These are phyloP conservation scores for Lactarius pseudohatsudake DNA, from an alignment of 768 basidiomycete species.

Conservation along the genomic window DNA sequence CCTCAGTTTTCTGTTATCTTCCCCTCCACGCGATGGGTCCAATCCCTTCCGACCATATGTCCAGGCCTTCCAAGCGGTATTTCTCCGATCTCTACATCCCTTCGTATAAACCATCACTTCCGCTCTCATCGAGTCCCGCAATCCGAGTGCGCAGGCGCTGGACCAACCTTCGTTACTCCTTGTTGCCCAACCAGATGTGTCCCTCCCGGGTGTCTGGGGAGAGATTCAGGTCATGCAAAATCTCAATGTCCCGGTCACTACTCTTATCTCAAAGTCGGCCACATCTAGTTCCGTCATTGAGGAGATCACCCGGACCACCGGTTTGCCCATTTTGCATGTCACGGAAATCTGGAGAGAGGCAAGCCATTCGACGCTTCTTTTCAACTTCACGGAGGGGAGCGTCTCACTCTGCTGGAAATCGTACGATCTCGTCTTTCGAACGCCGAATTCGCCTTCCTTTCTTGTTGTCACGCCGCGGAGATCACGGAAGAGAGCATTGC, in stretches of 20 bases:
- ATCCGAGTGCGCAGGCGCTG: neutral
- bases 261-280: neutral
- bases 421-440: neutral
- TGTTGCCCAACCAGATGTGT: neutral
- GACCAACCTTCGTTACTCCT: conserved; percentile 5
- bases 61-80: neutral
- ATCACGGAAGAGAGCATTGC: conserved; percentile 1
- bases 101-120: conserved; percentile 8
- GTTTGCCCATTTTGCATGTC: neutral
- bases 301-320: neutral
- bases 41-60: neutral
- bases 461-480: conserved; percentile 15
- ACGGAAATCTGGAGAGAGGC: neutral
- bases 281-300: neutral
- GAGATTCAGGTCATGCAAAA: neutral
- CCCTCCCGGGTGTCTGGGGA: neutral
- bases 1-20: no score
- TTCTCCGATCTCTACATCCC: conserved; percentile 11
- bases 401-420: neutral
- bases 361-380: neutral
- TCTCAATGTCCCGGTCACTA: neutral
- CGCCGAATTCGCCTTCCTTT: conserved; percentile 18
- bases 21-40: conserved; percentile 2
- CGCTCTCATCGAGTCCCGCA: conserved; percentile 9
- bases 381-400: neutral